These are phyloP conservation scores for Cercospora nicotianae DNA, from an alignment of 2,329 filamentous ascomycete genomes.

Conservation along the genomic window DNA sequence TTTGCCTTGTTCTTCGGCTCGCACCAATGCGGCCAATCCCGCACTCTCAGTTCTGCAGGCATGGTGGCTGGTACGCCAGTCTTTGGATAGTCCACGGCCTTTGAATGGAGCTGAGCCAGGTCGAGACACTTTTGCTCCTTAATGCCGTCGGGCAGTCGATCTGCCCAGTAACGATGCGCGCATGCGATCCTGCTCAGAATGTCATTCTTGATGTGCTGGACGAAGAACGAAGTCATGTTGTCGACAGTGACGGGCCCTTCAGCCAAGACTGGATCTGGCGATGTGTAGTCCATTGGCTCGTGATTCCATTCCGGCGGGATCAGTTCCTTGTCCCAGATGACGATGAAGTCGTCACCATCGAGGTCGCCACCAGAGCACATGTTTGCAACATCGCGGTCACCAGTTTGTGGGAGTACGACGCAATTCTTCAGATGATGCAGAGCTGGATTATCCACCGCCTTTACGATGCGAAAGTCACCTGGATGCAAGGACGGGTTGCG, in stretches of 20 bases:
- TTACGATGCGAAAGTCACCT: slow-evolving; percentile 85
- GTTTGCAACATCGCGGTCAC: slow-evolving; percentile 80
- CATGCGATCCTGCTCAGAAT: slow-evolving; percentile 75
- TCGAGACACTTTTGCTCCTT: slow-evolving; percentile 67
- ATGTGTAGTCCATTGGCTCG: slow-evolving; percentile 73
- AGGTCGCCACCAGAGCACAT: slow-evolving; percentile 97
- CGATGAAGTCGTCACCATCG: slow-evolving; percentile 92
- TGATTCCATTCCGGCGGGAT: slow-evolving; percentile 70
- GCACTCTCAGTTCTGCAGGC: slow-evolving; percentile 59
- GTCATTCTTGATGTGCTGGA: slow-evolving; percentile 90
- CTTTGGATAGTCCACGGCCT: slow-evolving; percentile 92
- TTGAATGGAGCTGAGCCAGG: slow-evolving; percentile 79
- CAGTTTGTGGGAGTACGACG: slow-evolving; percentile 80
- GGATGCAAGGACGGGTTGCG: slow-evolving; percentile 93
- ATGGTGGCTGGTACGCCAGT: slow-evolving; percentile 77
- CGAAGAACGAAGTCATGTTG: slow-evolving; percentile 82
- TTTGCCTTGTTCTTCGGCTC: slow-evolving; percentile 53
- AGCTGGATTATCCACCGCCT: slow-evolving; percentile 72
- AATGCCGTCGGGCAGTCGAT: slow-evolving; percentile 60
- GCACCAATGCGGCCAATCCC: slow-evolving; percentile 82
- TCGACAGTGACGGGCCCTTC: slow-evolving; percentile 65
- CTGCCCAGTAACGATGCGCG: slow-evolving; percentile 77
- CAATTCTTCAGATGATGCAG: slow-evolving; percentile 79
- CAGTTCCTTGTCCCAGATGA: slow-evolving; percentile 82
- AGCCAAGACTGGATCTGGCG: slow-evolving; percentile 57